Base-by-base conservation (phyloP, 1,284 basidiomycete genomes). In the Earliella scabrosa region DNA sequence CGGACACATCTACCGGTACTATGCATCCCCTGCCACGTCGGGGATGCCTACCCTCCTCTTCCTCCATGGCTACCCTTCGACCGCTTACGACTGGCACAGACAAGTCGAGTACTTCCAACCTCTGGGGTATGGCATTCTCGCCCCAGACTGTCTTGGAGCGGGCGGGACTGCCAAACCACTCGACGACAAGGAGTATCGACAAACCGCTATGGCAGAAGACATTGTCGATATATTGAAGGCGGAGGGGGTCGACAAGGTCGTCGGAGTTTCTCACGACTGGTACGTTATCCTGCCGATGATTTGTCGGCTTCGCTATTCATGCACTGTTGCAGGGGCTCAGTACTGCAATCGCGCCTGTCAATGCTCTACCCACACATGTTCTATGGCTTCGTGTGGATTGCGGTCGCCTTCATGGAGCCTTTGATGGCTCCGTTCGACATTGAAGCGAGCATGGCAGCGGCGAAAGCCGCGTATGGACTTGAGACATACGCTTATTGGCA, bases 111-210 rank as follows among this genome's bases (percentile, higher is more conserved):
- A 71, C 60, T 79, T 83, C 69, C 52, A 70, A 36, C 59, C 63
- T 6, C 60, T 67, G 31, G 82, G 82, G 1, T 82, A 77, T 60
- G 73, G 79, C 16, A 62, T 83, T 40, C 64, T 84, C 52, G 78
- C 75, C 2, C 82, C 80, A 4, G 81, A 83, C 63, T 72, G 78
- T 71, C 74, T 83, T 8, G 82, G 82, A 2, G 82, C 82, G 45
- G 81, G 79, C 14, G 75, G 72, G 1, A 80, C 80, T 11, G 76
- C 76, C 59, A 82, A 80, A 59, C 82, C 82, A 1, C 66, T 61
- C 0, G 75, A 80, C 35, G 62, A 73, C 3, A 63, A 63, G 21
- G 59, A 63, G 4, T 85, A 82, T 64, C 66, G 66, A 14, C 59
- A 66, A 5, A 76, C 70, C 47, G 64, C 66, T 10, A 67, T 80